Conservation (phyloP, 2,329 filamentous ascomycete species). For the Knoxdaviesia capensis region DNA sequence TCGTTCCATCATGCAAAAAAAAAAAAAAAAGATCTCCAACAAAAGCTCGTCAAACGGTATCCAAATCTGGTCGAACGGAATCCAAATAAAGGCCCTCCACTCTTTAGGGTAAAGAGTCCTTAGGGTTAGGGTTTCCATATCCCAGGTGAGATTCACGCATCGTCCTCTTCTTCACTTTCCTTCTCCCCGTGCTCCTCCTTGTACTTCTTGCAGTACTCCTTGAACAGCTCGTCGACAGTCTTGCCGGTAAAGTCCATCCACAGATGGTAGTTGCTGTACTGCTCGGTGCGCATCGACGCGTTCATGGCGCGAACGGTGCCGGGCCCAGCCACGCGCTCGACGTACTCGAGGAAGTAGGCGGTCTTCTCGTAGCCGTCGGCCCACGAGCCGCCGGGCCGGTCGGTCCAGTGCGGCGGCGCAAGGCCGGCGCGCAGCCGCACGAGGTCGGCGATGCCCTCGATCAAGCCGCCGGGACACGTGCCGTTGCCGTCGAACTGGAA, state of each 20-base stretch:
- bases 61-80: too few species aligned
- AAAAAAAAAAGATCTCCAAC: too few species aligned
- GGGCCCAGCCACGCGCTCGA: slow-evolving; percentile 45
- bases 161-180: too few species aligned
- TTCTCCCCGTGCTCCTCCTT: too few species aligned
- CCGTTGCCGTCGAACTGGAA: slow-evolving; percentile 58
- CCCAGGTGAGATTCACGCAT: too few species aligned
- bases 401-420: slow-evolving; percentile 68
- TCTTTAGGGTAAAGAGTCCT: too few species aligned
- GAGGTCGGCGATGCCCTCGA: slow-evolving; percentile 89
- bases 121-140: too few species aligned
- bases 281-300: slow-evolving; percentile 38
- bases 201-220: neutral
- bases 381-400: slow-evolving; percentile 41
- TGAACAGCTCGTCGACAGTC: slow-evolving; percentile 50
- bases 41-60: too few species aligned
- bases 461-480: slow-evolving; percentile 51
- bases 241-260: slow-evolving; percentile 49
- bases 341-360: slow-evolving; percentile 74
- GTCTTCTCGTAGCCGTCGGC: slow-evolving; percentile 81
- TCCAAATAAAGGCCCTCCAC: too few species aligned
- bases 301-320: slow-evolving; percentile 45
- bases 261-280: slow-evolving; percentile 44
- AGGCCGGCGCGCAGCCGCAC: slow-evolving; percentile 58
- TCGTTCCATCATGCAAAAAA: too few species aligned